A percentile compares a stretch with the other conserved stretches of the same genome.
phyloP scores from a whole-genome alignment of 768 basidiomycete genomes.

The Suillus sp. region DNA sequence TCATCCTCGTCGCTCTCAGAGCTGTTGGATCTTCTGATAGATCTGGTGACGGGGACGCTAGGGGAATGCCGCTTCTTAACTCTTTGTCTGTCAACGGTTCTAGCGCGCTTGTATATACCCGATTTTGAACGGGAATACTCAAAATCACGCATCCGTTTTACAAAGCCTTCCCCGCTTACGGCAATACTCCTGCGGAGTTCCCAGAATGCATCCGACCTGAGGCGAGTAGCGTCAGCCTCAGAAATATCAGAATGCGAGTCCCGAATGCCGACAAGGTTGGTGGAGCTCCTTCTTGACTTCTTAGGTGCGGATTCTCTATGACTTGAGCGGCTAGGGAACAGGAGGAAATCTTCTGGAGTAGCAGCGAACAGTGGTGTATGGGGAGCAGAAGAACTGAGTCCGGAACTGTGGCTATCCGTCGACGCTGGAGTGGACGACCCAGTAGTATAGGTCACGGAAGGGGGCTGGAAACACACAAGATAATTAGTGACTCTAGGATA shows the following conservation, averaged over 20 bases:
- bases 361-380: conserved; percentile 44
- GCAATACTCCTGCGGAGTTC: conserved; percentile 64
- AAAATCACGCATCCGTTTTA: conserved; percentile 74
- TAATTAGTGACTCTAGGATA: conserved; percentile 14
- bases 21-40: conserved; percentile 23
- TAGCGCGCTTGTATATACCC: conserved; percentile 39
- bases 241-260: conserved; percentile 28
- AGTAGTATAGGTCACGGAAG: conserved; percentile 19
- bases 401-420: conserved; percentile 30
- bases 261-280: conserved; percentile 18
- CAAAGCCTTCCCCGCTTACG: conserved; percentile 66
- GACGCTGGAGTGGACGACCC: conserved; percentile 34
- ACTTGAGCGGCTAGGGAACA: conserved; percentile 37
- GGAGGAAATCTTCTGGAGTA: conserved; percentile 51
- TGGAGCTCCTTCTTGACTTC: conserved; percentile 26
- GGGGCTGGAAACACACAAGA: conserved; percentile 19
- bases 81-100: conserved; percentile 43
- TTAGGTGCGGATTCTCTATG: conserved; percentile 12
- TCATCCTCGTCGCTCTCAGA: conserved; percentile 52
- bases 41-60: conserved; percentile 19
- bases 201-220: conserved; percentile 65
- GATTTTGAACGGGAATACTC: conserved; percentile 54
- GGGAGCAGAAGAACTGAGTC: conserved; percentile 29
- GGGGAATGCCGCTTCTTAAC: conserved; percentile 40
- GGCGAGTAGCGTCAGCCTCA: conserved; percentile 40